These are phyloP conservation scores for Passalora sequoiae DNA, from an alignment of 2,329 filamentous ascomycete genomes.

Conservation along the genomic window DNA sequence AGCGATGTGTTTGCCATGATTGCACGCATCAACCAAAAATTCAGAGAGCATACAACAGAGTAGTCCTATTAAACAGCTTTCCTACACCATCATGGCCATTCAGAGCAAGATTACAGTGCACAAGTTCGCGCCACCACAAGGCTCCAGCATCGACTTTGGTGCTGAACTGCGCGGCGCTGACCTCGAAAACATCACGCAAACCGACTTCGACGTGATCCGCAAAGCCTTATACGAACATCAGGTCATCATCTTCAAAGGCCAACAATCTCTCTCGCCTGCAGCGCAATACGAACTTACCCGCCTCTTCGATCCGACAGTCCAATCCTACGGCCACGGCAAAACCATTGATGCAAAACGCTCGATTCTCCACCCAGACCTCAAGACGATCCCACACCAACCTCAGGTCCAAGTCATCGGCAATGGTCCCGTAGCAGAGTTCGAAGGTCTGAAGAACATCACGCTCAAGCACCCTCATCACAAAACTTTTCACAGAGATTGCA, in stretches of 20 bases:
- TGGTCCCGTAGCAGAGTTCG: constrained; percentile 63
- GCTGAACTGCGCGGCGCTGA: constrained; percentile 29
- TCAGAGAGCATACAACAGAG: no score
- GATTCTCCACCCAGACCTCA: constrained; percentile 72
- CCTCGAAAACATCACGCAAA: constrained; percentile 43
- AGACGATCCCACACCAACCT: constrained; percentile 73
- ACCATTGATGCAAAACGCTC: constrained; percentile 61
- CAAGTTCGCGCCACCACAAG: constrained; percentile 17
- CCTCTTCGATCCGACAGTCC: constrained; percentile 63
- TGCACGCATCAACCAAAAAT: no score
- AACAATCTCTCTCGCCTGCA: constrained; percentile 58
- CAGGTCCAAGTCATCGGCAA: constrained; percentile 79
- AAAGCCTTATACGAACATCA: constrained; percentile 63
- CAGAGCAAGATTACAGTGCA: constrained; percentile 27
- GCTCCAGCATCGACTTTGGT: constrained; percentile 25
- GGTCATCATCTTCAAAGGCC: constrained; percentile 66
- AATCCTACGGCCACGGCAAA: constrained; percentile 70
- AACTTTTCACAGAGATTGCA: constrained; percentile 64
- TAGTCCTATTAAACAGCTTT: neutral
- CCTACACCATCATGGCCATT: constrained; percentile 21
- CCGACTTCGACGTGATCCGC: constrained; percentile 59
- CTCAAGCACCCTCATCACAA: constrained; percentile 72
- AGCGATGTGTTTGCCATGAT: no score
- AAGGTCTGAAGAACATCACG: constrained; percentile 63
- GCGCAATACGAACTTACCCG: constrained; percentile 70